Evolutionary conservation across 352 stramenopile genomes (phyloP).

Genomic region (Globisporangium lucens): DNA sequence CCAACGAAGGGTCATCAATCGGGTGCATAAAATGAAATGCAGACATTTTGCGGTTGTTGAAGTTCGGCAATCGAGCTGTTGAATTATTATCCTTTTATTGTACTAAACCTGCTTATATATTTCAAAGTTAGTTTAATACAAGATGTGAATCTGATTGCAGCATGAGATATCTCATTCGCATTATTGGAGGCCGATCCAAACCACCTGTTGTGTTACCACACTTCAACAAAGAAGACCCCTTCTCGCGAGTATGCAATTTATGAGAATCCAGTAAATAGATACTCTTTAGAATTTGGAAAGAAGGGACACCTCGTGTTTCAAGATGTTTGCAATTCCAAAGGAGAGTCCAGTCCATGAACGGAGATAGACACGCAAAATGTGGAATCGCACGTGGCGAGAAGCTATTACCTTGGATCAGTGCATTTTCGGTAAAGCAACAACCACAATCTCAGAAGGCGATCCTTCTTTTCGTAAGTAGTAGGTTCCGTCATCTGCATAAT

Average conservation of each 20-base stretch:
- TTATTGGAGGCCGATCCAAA: too few species aligned
- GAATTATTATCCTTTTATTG: not conserved
- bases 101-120: not conserved
- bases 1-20: not conserved
- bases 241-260: not conserved
- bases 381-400: not conserved
- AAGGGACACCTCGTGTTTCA: not conserved
- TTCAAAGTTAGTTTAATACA: not conserved
- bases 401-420: slow-evolving; percentile 1
- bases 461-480: not conserved
- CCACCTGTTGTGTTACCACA: too few species aligned
- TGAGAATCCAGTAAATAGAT: not conserved
- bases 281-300: not conserved
- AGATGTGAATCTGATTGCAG: not conserved
- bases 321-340: not conserved
- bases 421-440: not conserved
- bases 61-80: not conserved
- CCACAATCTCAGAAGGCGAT: not conserved
- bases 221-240: too few species aligned
- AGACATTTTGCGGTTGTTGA: not conserved
- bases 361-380: slow-evolving; percentile 2
- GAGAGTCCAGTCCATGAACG: slow-evolving; percentile 5
- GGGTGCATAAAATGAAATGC: not conserved
- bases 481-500: not conserved
- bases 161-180: too few species aligned